Evolutionary conservation across 2,329 filamentous ascomycete genomes (phyloP).

Genomic region (Sporothrix luriei): DNA sequence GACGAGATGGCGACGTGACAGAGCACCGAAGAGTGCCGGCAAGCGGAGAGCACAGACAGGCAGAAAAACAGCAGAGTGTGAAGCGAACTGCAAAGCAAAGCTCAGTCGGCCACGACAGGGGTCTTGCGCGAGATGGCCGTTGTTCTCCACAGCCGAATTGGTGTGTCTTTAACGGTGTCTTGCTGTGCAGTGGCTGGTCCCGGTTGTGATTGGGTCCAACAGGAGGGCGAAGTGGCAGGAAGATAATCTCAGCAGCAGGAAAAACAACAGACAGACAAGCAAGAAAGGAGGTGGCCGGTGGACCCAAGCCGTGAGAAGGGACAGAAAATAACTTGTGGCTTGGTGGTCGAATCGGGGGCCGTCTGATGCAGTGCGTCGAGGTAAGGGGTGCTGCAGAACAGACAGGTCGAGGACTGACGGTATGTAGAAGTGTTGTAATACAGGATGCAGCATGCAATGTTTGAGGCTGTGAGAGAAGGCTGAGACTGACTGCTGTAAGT

Average conservation of each 20-base stretch:
- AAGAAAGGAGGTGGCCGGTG: background rate
- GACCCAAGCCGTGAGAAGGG: constrained; percentile 9
- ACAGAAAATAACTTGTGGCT: background rate
- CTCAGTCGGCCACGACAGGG: constrained; percentile 18
- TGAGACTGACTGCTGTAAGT: background rate
- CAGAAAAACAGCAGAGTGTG: background rate
- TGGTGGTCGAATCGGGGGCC: constrained; percentile 19
- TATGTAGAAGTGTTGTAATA: background rate
- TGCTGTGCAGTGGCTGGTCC: constrained; percentile 27
- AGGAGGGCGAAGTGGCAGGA: background rate
- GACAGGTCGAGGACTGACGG: background rate
- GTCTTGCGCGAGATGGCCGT: background rate
- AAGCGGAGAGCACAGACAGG: constrained; percentile 17
- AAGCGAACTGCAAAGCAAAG: background rate
- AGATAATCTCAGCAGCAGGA: background rate
- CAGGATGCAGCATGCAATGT: constrained; percentile 7
- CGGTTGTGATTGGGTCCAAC: constrained; percentile 28
- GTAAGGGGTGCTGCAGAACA: constrained; percentile 21
- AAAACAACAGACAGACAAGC: background rate
- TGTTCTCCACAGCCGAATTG: background rate
- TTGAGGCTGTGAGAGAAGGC: constrained; percentile 14
- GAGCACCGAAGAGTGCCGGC: constrained; percentile 8
- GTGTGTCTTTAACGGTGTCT: constrained; percentile 20
- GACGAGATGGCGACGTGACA: constrained; percentile 23
- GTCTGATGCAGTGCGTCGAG: constrained; percentile 22